Conservation (phyloP, 2,329 filamentous ascomycete genomes). For the Capronia epimyces region DNA sequence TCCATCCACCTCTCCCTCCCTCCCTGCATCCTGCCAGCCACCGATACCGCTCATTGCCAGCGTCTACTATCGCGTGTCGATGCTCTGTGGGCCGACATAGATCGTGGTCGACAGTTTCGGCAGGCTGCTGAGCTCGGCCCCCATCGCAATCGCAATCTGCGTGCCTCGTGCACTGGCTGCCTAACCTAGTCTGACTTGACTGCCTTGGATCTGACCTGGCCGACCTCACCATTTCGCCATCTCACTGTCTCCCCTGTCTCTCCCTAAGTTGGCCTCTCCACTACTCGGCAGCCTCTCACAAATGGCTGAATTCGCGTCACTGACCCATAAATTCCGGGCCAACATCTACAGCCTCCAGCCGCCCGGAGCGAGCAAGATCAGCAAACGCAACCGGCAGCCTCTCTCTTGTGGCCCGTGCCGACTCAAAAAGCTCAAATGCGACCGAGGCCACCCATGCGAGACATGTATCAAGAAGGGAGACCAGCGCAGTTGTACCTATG, state of each 20-base stretch:
- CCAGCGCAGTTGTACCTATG: slow-evolving; percentile 76
- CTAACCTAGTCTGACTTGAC: no score
- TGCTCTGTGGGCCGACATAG: no score
- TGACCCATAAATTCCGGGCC: slow-evolving; percentile 39
- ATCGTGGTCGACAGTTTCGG: no score
- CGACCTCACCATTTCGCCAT: no score
- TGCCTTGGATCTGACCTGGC: no score
- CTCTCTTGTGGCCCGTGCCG: slow-evolving; percentile 51
- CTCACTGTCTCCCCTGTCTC: background rate
- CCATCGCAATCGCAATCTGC: no score
- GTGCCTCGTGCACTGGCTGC: no score
- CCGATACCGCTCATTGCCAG: no score
- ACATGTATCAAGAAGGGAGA: slow-evolving; percentile 66
- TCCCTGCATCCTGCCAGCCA: no score
- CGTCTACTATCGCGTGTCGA: no score
- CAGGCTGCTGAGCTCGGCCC: no score
- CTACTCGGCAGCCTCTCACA: background rate
- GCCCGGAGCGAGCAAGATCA: slow-evolving; percentile 45
- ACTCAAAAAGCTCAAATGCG: slow-evolving; percentile 41
- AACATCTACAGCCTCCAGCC: slow-evolving; percentile 59
- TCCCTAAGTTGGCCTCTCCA: background rate
- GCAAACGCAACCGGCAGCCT: slow-evolving; percentile 85
- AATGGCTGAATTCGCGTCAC: slow-evolving; percentile 23
- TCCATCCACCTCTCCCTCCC: no score
- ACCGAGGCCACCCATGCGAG: slow-evolving; percentile 38